Evolutionary conservation across 495 filamentous ascomycete species (phyloP), one percentile per base, ranked within the genome.

Genomic region (Terfezia claveryi): DNA sequence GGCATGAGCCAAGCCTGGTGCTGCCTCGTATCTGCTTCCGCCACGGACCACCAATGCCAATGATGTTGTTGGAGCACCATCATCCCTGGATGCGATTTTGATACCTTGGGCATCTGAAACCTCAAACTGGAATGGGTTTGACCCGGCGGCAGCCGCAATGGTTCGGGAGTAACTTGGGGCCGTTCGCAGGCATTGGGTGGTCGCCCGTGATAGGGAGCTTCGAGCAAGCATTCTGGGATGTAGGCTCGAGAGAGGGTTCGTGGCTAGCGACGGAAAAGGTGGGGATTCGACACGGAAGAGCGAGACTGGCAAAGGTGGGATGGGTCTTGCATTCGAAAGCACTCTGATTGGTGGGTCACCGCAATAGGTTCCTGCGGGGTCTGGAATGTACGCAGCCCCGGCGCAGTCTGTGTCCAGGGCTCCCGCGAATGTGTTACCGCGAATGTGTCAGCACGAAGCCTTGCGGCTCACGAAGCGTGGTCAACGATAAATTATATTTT

Each of bases 31-130:
- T 68, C 91, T 75, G 61, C 87, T 86, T 64, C 91, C 91, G 57
- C 85, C 91, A 70, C 89, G 91, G 51, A 87, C 79, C 66, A 96
- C 87, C 60, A 99, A 66, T 38, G 87, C 87, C 60, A 99, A 75
- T 58, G 82, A 86, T 50, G 85, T 86, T 54, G 87, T 93, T 60
- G 87, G 86, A 27, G 87, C 87, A 57, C 79, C 74, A 57, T 87
- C 74, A 70, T 95, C 87, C 71, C 88, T 75, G 71, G 82, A 82
- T 62, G 87, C 87, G 56, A 92, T 74, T 76, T 94, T 96, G 68
- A 96, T 73, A 62, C 91, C 87, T 60, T 76, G 73, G 66, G 83
- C 76, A 69, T 89, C 84, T 64, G 84, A 77, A 61, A 81, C 81
- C 65, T 92, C 80, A 76, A 92, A 99, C 67, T 82, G 80, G 70